phyloP scores from a whole-genome alignment of 2,329 filamentous ascomycete genomes.

The Monilinia fructicola region DNA sequence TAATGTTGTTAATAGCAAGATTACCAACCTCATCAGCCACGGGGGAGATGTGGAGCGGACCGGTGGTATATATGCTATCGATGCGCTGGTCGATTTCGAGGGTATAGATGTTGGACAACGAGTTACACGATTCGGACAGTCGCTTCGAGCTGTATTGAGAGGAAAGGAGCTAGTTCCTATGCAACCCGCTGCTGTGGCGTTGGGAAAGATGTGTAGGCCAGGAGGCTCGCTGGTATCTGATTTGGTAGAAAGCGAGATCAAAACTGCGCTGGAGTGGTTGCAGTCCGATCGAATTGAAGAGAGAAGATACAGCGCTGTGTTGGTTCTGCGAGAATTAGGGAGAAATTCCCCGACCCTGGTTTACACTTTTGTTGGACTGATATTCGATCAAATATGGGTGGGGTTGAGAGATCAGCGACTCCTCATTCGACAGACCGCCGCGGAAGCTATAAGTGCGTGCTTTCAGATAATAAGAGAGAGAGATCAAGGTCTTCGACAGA shows the following conservation, averaged over 20 bases:
- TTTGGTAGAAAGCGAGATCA: constrained; percentile 93
- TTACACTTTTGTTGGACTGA: constrained; percentile 91
- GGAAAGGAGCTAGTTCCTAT: constrained; percentile 91
- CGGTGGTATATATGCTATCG: constrained; percentile 87
- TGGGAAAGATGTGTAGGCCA: constrained; percentile 87
- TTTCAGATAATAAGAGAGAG: constrained; percentile 94
- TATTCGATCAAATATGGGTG: constrained; percentile 96
- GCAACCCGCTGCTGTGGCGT: constrained; percentile 81
- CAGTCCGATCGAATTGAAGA: constrained; percentile 94
- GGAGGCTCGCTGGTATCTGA: constrained; percentile 93
- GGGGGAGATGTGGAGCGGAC: constrained; percentile 86
- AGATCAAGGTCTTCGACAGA: constrained; percentile 81
- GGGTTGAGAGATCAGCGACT: constrained; percentile 86
- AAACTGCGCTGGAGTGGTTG: constrained; percentile 93
- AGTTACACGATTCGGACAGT: constrained; percentile 90
- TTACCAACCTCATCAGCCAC: constrained; percentile 75
- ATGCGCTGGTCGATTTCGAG: constrained; percentile 92
- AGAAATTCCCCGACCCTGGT: constrained; percentile 92
- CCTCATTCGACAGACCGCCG: constrained; percentile 86
- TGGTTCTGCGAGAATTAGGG: constrained; percentile 86
- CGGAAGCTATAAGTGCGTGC: constrained; percentile 89
- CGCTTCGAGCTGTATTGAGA: constrained; percentile 81
- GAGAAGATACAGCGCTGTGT: constrained; percentile 85
- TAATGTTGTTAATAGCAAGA: constrained; percentile 63
- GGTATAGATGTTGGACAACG: constrained; percentile 91